Evolutionary conservation across 345 rosid species (phyloP).

Genomic region (Citrus mangshanensis): DNA sequence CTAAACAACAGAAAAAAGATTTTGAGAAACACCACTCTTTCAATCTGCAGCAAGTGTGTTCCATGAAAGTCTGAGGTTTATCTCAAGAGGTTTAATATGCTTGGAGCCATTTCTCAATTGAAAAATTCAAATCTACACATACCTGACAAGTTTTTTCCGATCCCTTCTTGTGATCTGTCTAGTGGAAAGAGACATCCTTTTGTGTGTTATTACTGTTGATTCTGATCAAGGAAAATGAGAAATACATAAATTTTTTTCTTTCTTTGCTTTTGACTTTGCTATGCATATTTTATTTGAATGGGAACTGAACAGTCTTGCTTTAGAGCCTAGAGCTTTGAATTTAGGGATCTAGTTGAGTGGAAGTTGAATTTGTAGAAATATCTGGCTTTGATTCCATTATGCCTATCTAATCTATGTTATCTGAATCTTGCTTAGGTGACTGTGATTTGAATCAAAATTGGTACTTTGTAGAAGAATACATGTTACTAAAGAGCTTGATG

Average conservation of each 20-base stretch:
- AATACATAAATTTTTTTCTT: neutral
- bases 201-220: neutral
- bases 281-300: neutral
- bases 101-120: neutral
- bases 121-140: neutral
- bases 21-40: neutral
- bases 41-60: neutral
- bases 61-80: neutral
- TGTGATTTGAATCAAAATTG: constrained; percentile 12
- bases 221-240: neutral
- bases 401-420: neutral
- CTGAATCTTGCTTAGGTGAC: constrained; percentile 2
- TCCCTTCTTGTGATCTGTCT: neutral
- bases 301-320: neutral
- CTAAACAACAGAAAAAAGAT: neutral
- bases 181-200: neutral
- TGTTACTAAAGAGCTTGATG: constrained; percentile 51
- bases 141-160: neutral
- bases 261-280: neutral
- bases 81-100: neutral
- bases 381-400: neutral
- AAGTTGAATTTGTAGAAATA: neutral
- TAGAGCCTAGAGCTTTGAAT: neutral
- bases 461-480: constrained; percentile 26
- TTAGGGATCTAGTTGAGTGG: neutral